Percentiles rank a stretch among this genome's conserved stretches.
Evolutionary conservation across 2,329 filamentous ascomycete species (phyloP).

Genomic region (Aureobasidium pullulans): DNA sequence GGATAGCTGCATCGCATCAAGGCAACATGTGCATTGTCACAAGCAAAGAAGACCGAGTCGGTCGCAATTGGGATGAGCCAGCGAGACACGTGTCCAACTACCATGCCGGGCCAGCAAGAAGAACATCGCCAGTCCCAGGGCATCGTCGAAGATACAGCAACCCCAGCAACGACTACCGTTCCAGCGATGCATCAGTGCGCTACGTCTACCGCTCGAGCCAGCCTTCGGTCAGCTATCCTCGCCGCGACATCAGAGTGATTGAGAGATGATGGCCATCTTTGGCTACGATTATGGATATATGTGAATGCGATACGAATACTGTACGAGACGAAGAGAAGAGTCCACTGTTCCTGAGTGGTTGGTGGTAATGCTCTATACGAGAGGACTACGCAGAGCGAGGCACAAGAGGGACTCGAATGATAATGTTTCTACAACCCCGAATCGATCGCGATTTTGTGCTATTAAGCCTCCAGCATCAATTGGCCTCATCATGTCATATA

Average conservation of each 20-base stretch:
- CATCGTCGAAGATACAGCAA: constrained; percentile 1
- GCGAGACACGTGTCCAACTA: constrained; percentile 27
- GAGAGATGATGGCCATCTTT: constrained; percentile 19
- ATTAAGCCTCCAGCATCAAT: neutral
- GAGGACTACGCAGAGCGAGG: constrained; percentile 21
- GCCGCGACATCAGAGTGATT: neutral
- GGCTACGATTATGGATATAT: constrained; percentile 21
- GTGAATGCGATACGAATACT: neutral
- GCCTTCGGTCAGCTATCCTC: constrained; percentile 19
- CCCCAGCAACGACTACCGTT: neutral
- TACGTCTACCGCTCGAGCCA: constrained; percentile 16
- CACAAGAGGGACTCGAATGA: neutral
- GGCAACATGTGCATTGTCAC: constrained; percentile 26
- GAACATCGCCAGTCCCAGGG: constrained; percentile 7
- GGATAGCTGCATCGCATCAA: neutral
- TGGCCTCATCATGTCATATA: neutral
- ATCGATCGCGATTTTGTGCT: neutral
- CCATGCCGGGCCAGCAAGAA: constrained; percentile 20
- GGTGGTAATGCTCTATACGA: neutral
- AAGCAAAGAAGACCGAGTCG: constrained; percentile 18
- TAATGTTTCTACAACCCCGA: neutral
- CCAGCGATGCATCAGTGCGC: constrained; percentile 3
- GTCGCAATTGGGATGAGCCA: constrained; percentile 19
- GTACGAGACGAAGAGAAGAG: too few relatives aligned
- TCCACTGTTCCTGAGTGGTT: neutral